These are phyloP conservation scores for Diatrype stigma DNA, from an alignment of 2,329 filamentous ascomycete genomes.

Conservation along the genomic window DNA sequence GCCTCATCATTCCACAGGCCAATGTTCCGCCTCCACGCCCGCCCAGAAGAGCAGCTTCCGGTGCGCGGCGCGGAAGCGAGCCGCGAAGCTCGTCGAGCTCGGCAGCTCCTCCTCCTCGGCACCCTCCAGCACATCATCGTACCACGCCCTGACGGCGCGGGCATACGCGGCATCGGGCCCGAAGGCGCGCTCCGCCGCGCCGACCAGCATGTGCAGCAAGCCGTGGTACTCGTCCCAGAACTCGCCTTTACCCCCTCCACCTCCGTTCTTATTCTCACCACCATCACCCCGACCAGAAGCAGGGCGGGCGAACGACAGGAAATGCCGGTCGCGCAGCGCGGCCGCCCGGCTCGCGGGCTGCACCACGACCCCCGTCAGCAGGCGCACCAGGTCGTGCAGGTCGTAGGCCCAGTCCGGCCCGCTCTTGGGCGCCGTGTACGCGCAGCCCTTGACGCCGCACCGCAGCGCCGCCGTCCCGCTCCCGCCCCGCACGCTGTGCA, in stretches of 20 bases:
- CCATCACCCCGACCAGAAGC: too few relatives aligned
- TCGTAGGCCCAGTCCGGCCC: slow-evolving; percentile 23
- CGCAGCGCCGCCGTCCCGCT: slow-evolving; percentile 17
- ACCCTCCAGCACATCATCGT: slow-evolving; percentile 5
- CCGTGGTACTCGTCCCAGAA: slow-evolving; percentile 18
- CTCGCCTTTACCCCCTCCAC: too few relatives aligned
- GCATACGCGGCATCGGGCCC: slow-evolving; percentile 18
- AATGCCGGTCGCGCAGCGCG: slow-evolving; percentile 4
- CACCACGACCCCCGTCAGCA: slow-evolving; percentile 14
- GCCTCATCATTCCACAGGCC: background rate
- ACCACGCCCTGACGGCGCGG: slow-evolving; percentile 15
- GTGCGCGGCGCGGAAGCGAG: slow-evolving; percentile 19
- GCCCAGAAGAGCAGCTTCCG: slow-evolving; percentile 22
- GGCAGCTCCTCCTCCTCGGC: slow-evolving; percentile 5
- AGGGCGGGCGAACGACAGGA: too few relatives aligned
- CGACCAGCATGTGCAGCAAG: slow-evolving; percentile 16
- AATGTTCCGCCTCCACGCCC: slow-evolving; percentile 8
- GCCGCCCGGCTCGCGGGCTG: slow-evolving; percentile 4
- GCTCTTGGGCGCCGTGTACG: slow-evolving; percentile 11
- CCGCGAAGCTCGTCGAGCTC: slow-evolving; percentile 15
- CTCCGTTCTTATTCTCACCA: too few relatives aligned
- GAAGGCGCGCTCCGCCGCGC: slow-evolving; percentile 13
- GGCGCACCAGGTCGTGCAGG: slow-evolving; percentile 16
- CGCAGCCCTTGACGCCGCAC: slow-evolving; percentile 21
- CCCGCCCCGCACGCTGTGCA: slow-evolving; percentile 17